Evolutionary conservation across 306 rosid species (phyloP).

Genomic region (Malus fusca): DNA sequence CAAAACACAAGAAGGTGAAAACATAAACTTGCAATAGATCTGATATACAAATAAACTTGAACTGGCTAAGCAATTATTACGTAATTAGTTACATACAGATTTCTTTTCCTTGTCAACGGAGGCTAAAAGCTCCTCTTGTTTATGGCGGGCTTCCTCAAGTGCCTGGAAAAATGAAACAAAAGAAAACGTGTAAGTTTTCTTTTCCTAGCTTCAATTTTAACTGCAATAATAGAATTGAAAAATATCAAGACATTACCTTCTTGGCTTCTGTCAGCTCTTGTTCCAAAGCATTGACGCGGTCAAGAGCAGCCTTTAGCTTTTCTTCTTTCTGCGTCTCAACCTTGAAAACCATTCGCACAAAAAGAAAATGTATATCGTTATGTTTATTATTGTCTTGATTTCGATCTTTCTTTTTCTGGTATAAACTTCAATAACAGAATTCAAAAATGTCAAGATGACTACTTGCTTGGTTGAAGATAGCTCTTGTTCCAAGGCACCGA

Average conservation of each 20-base stretch:
- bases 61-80: neutral
- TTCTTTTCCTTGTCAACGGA: conserved; percentile 51
- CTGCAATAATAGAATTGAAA: neutral
- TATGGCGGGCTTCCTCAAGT: conserved; percentile 51
- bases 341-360: neutral
- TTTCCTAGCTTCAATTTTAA: neutral
- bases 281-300: conserved; percentile 6
- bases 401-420: neutral
- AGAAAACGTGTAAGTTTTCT: neutral
- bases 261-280: conserved; percentile 9
- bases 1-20: conserved; percentile 23
- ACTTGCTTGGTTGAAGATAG: conserved; percentile 60
- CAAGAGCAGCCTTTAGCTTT: conserved; percentile 9
- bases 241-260: neutral
- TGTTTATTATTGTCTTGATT: neutral
- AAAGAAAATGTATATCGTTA: neutral
- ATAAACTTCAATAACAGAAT: neutral
- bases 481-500: conserved; percentile 46
- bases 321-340: conserved; percentile 7
- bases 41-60: neutral
- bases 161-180: conserved; percentile 29
- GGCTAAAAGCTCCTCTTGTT: conserved; percentile 51
- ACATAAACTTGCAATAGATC: neutral
- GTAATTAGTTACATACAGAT: conserved; percentile 42
- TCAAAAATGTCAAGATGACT: conserved; percentile 2